Percentiles rank a stretch among this genome's conserved stretches.
These are phyloP conservation scores for Lithospermum erythrorhizon DNA, from an alignment of 257 asterid species.

Conservation along the genomic window DNA sequence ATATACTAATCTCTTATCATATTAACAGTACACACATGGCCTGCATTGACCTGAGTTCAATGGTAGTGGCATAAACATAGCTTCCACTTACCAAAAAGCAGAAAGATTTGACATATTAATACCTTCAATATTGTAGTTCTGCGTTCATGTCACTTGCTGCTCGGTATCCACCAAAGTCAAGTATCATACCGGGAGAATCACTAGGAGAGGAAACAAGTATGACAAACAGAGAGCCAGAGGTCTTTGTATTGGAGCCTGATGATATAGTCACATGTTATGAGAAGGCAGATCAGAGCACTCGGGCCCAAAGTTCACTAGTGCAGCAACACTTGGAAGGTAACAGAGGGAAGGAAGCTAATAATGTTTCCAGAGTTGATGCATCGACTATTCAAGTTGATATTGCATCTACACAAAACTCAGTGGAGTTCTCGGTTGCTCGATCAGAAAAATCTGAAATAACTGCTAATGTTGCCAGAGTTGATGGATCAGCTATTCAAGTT, in stretches of 20 bases:
- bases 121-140: conserved; percentile 29
- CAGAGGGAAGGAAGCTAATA: conserved; percentile 23
- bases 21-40: neutral
- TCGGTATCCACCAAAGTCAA: conserved; percentile 30
- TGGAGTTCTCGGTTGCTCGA: conserved; percentile 34
- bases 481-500: conserved; percentile 37
- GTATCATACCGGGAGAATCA: conserved; percentile 18
- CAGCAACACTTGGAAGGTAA: conserved; percentile 22
- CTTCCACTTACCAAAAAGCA: neutral
- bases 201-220: conserved; percentile 26
- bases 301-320: conserved; percentile 24
- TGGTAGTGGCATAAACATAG: neutral
- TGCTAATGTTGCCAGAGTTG: conserved; percentile 13
- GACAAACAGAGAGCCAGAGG: conserved; percentile 33
- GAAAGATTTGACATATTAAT: neutral
- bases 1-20: neutral
- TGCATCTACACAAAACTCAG: conserved; percentile 58
- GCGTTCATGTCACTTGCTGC: conserved; percentile 50
- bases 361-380: conserved; percentile 21
- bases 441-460: conserved; percentile 36
- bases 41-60: neutral
- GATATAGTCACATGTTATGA: conserved; percentile 32
- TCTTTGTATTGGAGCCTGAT: conserved; percentile 29
- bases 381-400: conserved; percentile 39
- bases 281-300: conserved; percentile 19